Evolutionary conservation across 2,329 filamentous ascomycete species (phyloP).

Genomic region (Colletotrichum sp.): DNA sequence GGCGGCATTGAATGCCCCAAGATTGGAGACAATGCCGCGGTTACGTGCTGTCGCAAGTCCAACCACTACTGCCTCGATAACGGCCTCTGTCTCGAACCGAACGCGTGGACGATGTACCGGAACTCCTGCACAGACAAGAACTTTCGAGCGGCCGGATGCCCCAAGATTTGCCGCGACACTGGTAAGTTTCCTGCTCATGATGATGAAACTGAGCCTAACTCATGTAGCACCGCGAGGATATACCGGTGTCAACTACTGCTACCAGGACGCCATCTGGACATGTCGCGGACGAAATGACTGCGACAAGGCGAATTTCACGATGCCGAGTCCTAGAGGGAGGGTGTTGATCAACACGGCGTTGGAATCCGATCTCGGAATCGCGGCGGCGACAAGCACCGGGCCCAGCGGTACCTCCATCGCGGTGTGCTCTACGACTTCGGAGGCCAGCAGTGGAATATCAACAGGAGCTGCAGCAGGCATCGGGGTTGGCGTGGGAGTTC

Average conservation of each 20-base stretch:
- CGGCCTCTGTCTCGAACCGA: background rate
- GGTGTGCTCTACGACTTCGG: background rate
- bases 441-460: background rate
- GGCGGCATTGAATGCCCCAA: background rate
- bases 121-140: background rate
- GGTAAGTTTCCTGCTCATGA: too few relatives aligned
- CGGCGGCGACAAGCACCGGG: background rate
- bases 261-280: background rate
- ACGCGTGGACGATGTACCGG: background rate
- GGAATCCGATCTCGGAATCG: background rate
- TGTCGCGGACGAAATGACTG: background rate
- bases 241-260: background rate
- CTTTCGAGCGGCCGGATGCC: background rate
- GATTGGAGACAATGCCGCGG: background rate
- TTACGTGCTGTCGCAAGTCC: background rate
- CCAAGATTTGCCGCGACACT: background rate
- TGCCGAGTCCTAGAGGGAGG: background rate
- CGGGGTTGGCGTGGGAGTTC: constrained; percentile 7
- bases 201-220: too few relatives aligned
- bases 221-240: background rate
- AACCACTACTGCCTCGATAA: constrained; percentile 1
- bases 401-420: background rate
- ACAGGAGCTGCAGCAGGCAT: constrained; percentile 8
- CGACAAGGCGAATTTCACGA: background rate
- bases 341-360: background rate